Base-by-base conservation (phyloP, 345 rosid species). In the Gossypium rotundifolium region DNA sequence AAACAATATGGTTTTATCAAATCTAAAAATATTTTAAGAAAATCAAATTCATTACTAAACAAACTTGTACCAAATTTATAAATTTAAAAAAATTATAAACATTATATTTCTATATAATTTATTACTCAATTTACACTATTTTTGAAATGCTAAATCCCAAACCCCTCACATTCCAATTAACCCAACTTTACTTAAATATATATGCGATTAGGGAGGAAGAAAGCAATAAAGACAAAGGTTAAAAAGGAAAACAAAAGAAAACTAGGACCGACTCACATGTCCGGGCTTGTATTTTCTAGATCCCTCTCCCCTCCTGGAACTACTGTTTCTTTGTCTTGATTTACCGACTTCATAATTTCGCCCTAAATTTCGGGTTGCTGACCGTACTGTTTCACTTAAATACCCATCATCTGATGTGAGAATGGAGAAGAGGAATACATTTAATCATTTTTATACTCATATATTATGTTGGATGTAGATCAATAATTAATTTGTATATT, bases 271-370 rank as follows among this genome's bases (percentile, higher is more conserved):
- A 18, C 12, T 55, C 25, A 55, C 60, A 55, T 55, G 60, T 18
- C 2, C 0, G 25, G 60, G 20, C 12, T 55, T 0, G 10, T 55
- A 55, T 18, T 55, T 55, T 18, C 11, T 6, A 55, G 60, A 55
- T 7, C 17, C n/a, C n/a, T 14, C 57, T 14, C 57, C 57, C 22
- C 57, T 16, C 17, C 16, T 22, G 16, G n/a, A 44, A 18, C 11
- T 17, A 42, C 3, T 46, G 51, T 46, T 11, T 44, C 65, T 38
- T 84, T 74, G 84, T 83, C 81, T 23, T 76, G 74, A 76, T 79
- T 70, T 77, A 79, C 86, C 89, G 46, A 79, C 78, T 79, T 40
- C 55, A 51, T 51, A 44, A 73, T 76, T 66, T 78, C 63, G 81
- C 46, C 85, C 84, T 62, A 29, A 70, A 70, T 84, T 84, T 70